Evolutionary conservation across 768 basidiomycete genomes (phyloP), one percentile per base, ranked within the genome.

Genomic region (Sarcodon aspratus): DNA sequence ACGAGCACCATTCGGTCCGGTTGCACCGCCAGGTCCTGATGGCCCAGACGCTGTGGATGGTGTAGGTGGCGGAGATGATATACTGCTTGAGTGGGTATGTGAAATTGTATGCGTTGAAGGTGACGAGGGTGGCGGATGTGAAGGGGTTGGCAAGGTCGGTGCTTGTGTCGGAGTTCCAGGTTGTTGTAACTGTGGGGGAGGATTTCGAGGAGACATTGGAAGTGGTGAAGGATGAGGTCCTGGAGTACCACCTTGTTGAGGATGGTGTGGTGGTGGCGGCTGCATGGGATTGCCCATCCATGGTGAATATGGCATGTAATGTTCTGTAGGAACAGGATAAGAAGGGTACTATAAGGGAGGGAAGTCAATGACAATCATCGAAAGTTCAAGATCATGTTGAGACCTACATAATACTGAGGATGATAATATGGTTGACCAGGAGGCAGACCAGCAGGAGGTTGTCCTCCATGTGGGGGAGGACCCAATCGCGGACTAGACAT

Each of bases 81-180:
- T 66, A 51, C 66, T 73, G 47, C 67, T 70, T 7, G 82, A 69
- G 21, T 67, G 64, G 33, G 69, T 65, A 43, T 68, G 70, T 45
- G 69, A 59, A 38, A 65, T 67, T 13, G 60, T 55, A 55, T 60
- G 61, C 6, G 70, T 63, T 36, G 74, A 66, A 0, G 74, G 75
- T 32, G 78, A 73, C 12, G 73, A 68, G 54, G 71, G 75, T 13
- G 70, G 66, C 10, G 70, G 66, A 55, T 76, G 75, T 7, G 58
- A 54, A 6, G 68, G 58, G 44, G 66, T 60, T 9, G 80, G 75
- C 33, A 74, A 61, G 13, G 84, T 74, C 49, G 82, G 84, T 3
- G 76, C 48, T 48, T 76, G 67, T 1, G 80, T 83, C n/a, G 86
- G 83, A 1, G 85, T 87, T 32, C 76, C 77, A 10, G 84, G 79